phyloP scores from a whole-genome alignment of 305 asterid species.

The Plantago coronopus region DNA sequence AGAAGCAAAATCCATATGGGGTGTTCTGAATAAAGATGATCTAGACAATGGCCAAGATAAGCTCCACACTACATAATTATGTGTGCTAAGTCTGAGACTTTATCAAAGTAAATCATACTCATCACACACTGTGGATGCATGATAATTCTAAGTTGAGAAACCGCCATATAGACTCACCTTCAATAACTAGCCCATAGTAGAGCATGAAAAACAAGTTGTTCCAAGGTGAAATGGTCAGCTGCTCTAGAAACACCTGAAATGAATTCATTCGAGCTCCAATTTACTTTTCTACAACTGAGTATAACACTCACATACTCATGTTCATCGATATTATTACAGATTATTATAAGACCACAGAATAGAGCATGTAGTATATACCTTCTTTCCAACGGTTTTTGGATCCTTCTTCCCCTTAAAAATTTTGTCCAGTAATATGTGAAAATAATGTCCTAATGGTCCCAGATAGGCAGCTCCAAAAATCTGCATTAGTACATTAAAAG shows the following conservation, averaged over 20 bases:
- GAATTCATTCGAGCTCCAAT: constrained; percentile 3
- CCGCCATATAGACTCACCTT: constrained; percentile 49
- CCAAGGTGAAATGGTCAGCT: constrained; percentile 79
- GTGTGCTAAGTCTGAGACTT: background rate
- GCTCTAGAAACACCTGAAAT: constrained; percentile 88
- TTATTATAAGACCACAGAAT: background rate
- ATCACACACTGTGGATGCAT: background rate
- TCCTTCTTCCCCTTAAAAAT: constrained; percentile 87
- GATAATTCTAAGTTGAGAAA: constrained; percentile 10
- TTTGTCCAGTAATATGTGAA: constrained; percentile 72
- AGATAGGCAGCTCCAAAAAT: constrained; percentile 80
- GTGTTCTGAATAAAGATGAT: background rate
- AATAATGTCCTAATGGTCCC: constrained; percentile 87
- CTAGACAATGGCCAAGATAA: no score
- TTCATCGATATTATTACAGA: background rate
- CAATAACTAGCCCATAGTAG: constrained; percentile 74
- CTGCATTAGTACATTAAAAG: constrained; percentile 38
- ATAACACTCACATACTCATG: background rate
- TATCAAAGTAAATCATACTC: background rate
- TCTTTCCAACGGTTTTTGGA: constrained; percentile 75
- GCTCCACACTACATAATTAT: background rate
- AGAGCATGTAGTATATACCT: constrained; percentile 41
- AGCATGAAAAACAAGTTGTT: constrained; percentile 90
- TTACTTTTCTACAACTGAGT: constrained; percentile 1
- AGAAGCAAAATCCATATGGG: background rate